A percentile compares a stretch with the other conserved stretches of the same genome.
These are phyloP conservation scores for Colletotrichum karsti DNA, from an alignment of 2,329 filamentous ascomycete genomes.

Conservation along the genomic window DNA sequence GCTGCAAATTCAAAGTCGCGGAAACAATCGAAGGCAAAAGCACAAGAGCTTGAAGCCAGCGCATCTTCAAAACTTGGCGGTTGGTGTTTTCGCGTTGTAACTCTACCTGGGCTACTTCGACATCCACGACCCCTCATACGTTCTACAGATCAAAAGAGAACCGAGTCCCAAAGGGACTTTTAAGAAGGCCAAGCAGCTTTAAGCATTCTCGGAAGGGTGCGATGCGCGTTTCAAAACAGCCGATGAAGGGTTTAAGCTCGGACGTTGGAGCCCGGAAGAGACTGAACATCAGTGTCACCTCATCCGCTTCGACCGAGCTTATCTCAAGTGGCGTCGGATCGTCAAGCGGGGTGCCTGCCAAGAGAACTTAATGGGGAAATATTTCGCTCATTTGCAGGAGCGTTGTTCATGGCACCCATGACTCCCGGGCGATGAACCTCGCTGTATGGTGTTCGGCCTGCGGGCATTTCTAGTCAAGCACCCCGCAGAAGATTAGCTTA, in stretches of 20 bases:
- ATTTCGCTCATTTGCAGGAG: background rate
- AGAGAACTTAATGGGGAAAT: background rate
- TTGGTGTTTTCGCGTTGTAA: background rate
- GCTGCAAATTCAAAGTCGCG: slow-evolving; percentile 25
- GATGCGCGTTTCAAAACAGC: slow-evolving; percentile 26
- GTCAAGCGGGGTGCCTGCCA: slow-evolving; percentile 1
- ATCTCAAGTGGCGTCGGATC: background rate
- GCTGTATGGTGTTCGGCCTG: no score
- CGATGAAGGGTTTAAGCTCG: slow-evolving; percentile 21
- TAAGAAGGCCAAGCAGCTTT: background rate
- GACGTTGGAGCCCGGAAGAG: slow-evolving; percentile 1
- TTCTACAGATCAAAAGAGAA: background rate
- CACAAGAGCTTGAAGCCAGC: background rate
- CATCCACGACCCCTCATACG: background rate
- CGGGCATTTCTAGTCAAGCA: rapidly evolving
- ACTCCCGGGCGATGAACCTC: background rate
- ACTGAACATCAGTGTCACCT: slow-evolving; percentile 19
- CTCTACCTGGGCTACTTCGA: background rate
- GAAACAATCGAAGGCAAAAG: slow-evolving; percentile 8
- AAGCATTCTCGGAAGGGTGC: slow-evolving; percentile 16
- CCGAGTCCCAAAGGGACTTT: background rate
- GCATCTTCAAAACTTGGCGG: background rate
- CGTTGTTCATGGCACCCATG: background rate
- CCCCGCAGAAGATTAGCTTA: background rate
- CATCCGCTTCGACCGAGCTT: slow-evolving; percentile 14